phyloP scores from a whole-genome alignment of 164 flowering plant species.

The Stephania japonica region DNA sequence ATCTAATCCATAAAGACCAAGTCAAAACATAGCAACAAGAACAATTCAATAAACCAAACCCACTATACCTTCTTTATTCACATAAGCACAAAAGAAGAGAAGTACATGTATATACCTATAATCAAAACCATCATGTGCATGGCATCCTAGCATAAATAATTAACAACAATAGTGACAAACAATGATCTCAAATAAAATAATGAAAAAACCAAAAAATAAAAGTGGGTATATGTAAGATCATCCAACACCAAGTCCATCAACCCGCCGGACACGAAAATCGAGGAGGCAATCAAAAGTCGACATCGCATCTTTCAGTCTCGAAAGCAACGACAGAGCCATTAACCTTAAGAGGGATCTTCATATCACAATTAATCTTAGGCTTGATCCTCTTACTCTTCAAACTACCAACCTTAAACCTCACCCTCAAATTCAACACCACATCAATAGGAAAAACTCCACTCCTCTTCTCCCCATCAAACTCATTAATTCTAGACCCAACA shows the following conservation, averaged over 20 bases:
- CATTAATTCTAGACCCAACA: neutral
- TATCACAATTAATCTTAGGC: slow-evolving; percentile 25
- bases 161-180: neutral
- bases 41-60: neutral
- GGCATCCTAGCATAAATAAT: neutral
- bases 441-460: slow-evolving; percentile 24
- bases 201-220: neutral
- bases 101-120: neutral
- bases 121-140: too few relatives aligned
- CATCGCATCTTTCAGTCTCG: slow-evolving; percentile 14
- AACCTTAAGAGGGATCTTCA: slow-evolving; percentile 23
- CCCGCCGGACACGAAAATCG: too few relatives aligned
- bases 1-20: neutral
- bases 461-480: slow-evolving; percentile 19
- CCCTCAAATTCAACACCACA: slow-evolving; percentile 19
- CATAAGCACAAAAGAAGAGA: neutral
- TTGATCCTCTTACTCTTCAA: slow-evolving; percentile 17
- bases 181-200: neutral
- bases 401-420: slow-evolving; percentile 26
- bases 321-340: slow-evolving; percentile 9
- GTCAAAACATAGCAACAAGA: too few relatives aligned
- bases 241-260: neutral
- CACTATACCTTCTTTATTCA: neutral
- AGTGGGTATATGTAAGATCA: neutral
- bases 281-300: slow-evolving; percentile 5